These are phyloP conservation scores for Andrographis paniculata DNA, from an alignment of 305 asterid species.

Conservation along the genomic window DNA sequence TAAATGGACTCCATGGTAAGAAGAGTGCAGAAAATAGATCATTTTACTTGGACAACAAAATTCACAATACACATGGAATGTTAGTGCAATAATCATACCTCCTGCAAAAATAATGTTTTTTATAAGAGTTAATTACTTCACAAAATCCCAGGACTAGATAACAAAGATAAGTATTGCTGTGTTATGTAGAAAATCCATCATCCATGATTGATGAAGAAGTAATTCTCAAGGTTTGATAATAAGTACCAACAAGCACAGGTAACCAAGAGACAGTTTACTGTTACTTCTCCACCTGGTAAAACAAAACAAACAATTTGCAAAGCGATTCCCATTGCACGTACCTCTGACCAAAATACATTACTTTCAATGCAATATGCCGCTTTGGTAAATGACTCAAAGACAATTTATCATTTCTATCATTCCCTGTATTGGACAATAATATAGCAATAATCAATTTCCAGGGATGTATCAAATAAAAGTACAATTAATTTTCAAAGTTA, in stretches of 20 bases:
- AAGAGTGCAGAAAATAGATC: no score
- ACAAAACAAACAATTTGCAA: slow-evolving; percentile 9
- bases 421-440: slow-evolving; percentile 23
- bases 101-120: neutral
- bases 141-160: neutral
- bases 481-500: slow-evolving; percentile 9
- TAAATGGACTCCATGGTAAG: neutral
- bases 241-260: slow-evolving; percentile 3
- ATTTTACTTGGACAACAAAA: no score
- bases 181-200: neutral
- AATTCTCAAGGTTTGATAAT: slow-evolving; percentile 8
- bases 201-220: neutral
- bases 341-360: slow-evolving; percentile 94
- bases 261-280: neutral
- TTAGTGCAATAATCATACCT: no score
- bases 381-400: slow-evolving; percentile 41
- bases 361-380: slow-evolving; percentile 74
- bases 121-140: neutral
- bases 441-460: slow-evolving; percentile 8
- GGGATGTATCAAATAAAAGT: slow-evolving; percentile 12
- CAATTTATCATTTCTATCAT: slow-evolving; percentile 15
- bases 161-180: no score
- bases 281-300: neutral
- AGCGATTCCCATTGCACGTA: slow-evolving; percentile 20
- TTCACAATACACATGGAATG: no score